Percentiles rank a stretch among this genome's conserved stretches.
Conservation (phyloP, 1,139 yeast genomes). For the Yamadazyma kanchanaburiensis region DNA sequence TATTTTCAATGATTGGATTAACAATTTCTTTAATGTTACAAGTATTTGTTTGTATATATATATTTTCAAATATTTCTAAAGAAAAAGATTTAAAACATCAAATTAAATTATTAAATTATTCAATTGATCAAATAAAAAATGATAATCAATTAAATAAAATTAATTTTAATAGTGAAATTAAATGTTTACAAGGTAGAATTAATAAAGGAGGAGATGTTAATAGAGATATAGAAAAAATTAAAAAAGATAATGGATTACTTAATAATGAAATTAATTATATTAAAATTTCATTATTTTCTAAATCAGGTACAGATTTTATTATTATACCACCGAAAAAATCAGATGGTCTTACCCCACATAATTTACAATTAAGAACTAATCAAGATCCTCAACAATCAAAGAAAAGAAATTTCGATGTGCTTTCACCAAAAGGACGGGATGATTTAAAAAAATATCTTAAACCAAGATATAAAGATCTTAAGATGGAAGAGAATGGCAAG, state of each 20-base stretch:
- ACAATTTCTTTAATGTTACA: background rate
- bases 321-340: constrained; percentile 7
- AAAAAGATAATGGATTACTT: constrained; percentile 6
- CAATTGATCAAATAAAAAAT: no score
- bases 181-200: constrained; percentile 13
- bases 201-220: constrained; percentile 17
- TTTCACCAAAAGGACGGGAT: constrained; percentile 22
- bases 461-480: constrained; percentile 1
- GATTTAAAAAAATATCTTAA: constrained; percentile 17
- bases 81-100: no score
- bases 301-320: constrained; percentile 8
- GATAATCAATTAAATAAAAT: background rate
- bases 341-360: background rate
- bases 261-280: constrained; percentile 13
- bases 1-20: constrained; percentile 4
- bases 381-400: background rate
- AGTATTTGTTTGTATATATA: background rate
- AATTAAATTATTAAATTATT: no score
- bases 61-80: no score
- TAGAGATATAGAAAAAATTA: constrained; percentile 12
- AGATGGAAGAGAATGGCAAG: constrained; percentile 16
- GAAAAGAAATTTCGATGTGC: constrained; percentile 19
- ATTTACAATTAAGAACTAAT: background rate
- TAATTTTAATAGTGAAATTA: constrained; percentile 4
- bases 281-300: constrained; percentile 11